phyloP scores from a whole-genome alignment of 2,329 filamentous ascomycete genomes.

The Scleromitrula shiraiana region DNA sequence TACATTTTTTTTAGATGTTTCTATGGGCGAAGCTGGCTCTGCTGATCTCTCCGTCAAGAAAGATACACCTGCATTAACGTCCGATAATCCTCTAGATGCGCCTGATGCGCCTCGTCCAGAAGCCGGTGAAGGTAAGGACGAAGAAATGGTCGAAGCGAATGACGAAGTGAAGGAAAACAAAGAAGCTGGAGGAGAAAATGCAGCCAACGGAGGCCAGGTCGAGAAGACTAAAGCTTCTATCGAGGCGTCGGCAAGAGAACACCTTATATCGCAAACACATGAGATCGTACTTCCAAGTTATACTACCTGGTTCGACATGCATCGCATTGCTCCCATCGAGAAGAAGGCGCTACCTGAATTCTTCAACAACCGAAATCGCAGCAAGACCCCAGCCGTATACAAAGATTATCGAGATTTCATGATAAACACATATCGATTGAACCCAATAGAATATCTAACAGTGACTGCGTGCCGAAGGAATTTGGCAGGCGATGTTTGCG shows the following conservation, averaged over 20 bases:
- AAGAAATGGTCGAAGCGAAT: slow-evolving; percentile 66
- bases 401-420: slow-evolving; percentile 99
- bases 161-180: slow-evolving; percentile 44
- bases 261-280: slow-evolving; percentile 88
- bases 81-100: slow-evolving; percentile 63
- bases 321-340: slow-evolving; percentile 81
- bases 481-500: slow-evolving; percentile 92
- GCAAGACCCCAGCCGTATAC: slow-evolving; percentile 95
- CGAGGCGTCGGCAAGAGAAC: slow-evolving; percentile 81
- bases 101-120: slow-evolving; percentile 56
- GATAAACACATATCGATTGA: slow-evolving; percentile 98
- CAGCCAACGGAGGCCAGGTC: slow-evolving; percentile 43
- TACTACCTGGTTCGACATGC: slow-evolving; percentile 99
- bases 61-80: slow-evolving; percentile 44
- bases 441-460: slow-evolving; percentile 91
- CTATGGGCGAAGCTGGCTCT: slow-evolving; percentile 47
- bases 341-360: slow-evolving; percentile 94
- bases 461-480: slow-evolving; percentile 95
- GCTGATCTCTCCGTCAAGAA: slow-evolving; percentile 48
- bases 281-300: slow-evolving; percentile 96
- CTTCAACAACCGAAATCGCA: slow-evolving; percentile 96
- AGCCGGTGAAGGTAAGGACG: slow-evolving; percentile 57
- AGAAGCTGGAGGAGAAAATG: slow-evolving; percentile 34
- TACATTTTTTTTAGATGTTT: slow-evolving; percentile 42
- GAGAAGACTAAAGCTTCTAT: slow-evolving; percentile 70